phyloP scores from a whole-genome alignment of 495 filamentous ascomycete genomes.

The Podospora comata region DNA sequence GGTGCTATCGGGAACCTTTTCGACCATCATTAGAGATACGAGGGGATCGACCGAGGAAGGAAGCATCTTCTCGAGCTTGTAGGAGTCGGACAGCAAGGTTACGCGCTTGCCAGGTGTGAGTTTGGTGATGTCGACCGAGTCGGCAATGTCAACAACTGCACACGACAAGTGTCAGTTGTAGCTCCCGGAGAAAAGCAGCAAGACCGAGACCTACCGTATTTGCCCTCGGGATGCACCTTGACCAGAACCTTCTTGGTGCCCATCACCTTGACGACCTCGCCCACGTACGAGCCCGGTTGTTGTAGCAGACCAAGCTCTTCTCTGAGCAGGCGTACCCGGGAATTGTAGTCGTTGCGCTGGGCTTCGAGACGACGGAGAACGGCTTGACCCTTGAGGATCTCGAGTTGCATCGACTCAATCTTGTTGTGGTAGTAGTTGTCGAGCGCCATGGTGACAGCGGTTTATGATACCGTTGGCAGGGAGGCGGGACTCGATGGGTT shows the following conservation, averaged over 20 bases:
- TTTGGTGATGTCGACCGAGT: conserved; percentile 90
- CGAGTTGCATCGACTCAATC: conserved; percentile 99
- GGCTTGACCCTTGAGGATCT: conserved; percentile 97
- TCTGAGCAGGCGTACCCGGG: conserved; percentile 86
- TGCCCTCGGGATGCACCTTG: conserved; percentile 98
- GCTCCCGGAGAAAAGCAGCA: not conserved
- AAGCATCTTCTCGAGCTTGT: conserved; percentile 97
- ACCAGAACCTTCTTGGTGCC: conserved; percentile 98
- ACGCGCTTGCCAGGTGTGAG: conserved; percentile 97
- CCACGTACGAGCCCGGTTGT: conserved; percentile 96
- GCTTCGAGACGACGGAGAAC: conserved; percentile 92
- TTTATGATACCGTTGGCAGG: conserved; percentile 5
- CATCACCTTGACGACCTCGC: conserved; percentile 99
- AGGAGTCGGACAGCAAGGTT: conserved; percentile 89
- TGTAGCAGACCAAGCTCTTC: conserved; percentile 96
- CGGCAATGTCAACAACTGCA: conserved; percentile 92
- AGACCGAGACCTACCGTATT: conserved; percentile 75
- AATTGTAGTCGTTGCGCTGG: conserved; percentile 99
- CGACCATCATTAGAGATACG: conserved; percentile 99
- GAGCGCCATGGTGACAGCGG: conserved; percentile 77
- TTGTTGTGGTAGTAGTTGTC: conserved; percentile 99
- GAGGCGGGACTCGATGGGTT: not conserved
- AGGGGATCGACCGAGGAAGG: conserved; percentile 96
- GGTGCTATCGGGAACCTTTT: conserved; percentile 98
- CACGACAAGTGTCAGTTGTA: not conserved